Evolutionary conservation across 192 early-diverging fungal genomes (phyloP).

Genomic region (Dispira simplex): DNA sequence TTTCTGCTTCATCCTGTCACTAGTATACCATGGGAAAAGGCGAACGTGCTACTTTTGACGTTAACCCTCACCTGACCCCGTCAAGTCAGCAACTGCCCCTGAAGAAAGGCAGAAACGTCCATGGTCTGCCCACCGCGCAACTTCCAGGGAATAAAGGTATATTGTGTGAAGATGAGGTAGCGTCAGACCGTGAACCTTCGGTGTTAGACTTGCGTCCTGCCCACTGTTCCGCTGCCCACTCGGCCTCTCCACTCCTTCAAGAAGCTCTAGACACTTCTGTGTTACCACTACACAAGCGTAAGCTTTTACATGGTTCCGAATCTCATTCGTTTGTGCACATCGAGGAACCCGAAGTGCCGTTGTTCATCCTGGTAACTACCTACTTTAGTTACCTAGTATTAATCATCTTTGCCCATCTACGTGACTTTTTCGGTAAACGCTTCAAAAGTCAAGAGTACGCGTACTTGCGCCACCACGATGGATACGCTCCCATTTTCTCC

Average conservation of each 20-base stretch:
- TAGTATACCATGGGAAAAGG: conserved; percentile 9
- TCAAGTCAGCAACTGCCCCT: neutral
- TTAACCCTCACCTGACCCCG: conserved; percentile 2
- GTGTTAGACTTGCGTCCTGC: conserved; percentile 7
- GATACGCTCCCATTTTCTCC: conserved; percentile 83
- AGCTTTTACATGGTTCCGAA: neutral
- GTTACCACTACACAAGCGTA: neutral
- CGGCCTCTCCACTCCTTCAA: conserved; percentile 7
- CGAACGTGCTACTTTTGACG: conserved; percentile 8
- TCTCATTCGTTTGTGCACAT: neutral
- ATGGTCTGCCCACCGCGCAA: neutral
- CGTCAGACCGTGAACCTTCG: neutral
- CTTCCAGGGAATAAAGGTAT: neutral
- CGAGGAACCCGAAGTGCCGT: conserved; percentile 52
- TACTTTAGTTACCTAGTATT: conserved; percentile 91
- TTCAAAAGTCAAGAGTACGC: conserved; percentile 53
- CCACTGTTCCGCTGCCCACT: conserved; percentile 11
- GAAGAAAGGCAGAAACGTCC: neutral
- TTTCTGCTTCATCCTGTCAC: neutral
- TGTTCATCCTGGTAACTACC: conserved; percentile 76
- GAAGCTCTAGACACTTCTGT: conserved; percentile 5
- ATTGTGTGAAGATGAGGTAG: neutral
- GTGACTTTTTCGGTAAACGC: conserved; percentile 81
- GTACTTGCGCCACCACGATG: conserved; percentile 56
- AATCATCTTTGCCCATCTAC: conserved; percentile 81